A percentile compares a stretch with the other conserved stretches of the same genome.
Evolutionary conservation across 176 grass and related monocot species (phyloP).

Genomic region (Cenchrus fungigraminus): DNA sequence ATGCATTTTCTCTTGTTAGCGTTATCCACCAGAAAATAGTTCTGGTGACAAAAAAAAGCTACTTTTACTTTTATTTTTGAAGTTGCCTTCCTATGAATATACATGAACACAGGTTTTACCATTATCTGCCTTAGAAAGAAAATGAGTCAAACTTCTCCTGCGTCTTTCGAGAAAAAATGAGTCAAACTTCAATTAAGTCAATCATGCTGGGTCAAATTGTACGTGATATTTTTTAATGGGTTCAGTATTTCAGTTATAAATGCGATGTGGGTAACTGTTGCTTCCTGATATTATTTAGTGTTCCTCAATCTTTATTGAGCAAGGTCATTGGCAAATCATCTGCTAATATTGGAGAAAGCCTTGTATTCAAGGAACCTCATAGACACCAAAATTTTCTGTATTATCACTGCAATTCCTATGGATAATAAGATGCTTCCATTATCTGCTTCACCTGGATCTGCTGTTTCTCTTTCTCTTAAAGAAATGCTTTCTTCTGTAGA

Average conservation of each 20-base stretch:
- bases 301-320: background rate
- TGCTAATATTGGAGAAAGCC: conserved; percentile 23
- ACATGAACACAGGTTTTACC: background rate
- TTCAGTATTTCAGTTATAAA: background rate
- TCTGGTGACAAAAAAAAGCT: background rate
- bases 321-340: conserved; percentile 21
- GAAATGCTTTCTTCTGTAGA: conserved; percentile 55
- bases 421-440: conserved; percentile 34
- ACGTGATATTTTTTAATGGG: conserved; percentile 3
- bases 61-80: background rate
- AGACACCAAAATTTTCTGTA: background rate
- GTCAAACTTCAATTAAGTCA: background rate
- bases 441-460: conserved; percentile 6
- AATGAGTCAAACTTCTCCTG: background rate
- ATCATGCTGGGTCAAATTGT: background rate
- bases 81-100: background rate
- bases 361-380: background rate
- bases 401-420: background rate
- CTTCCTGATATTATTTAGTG: conserved; percentile 18
- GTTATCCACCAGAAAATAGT: background rate
- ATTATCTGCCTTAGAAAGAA: background rate
- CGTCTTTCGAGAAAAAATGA: background rate
- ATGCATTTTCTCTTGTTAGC: background rate
- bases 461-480: conserved; percentile 7
- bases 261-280: background rate